Evolutionary conservation across 495 filamentous ascomycete species (phyloP).

Genomic region (Penicillium fimorum): DNA sequence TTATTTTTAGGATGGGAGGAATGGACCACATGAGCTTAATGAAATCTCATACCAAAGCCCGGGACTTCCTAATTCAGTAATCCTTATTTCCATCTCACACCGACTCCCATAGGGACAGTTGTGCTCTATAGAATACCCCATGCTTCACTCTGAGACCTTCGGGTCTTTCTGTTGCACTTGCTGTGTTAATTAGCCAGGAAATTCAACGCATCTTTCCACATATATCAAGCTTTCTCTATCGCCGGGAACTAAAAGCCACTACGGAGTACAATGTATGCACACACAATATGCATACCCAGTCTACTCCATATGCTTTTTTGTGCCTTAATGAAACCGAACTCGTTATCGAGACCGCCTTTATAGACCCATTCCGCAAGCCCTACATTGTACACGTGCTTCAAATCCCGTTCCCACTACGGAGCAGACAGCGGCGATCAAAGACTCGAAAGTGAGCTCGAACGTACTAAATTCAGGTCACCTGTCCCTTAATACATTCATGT

Average conservation of each 20-base stretch:
- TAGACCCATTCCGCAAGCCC: not conserved
- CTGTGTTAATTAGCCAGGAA: not conserved
- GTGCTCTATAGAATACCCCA: not conserved
- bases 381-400: conserved; percentile 2
- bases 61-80: conserved; percentile 25
- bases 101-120: conserved; percentile 5
- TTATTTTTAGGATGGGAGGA: conserved; percentile 6
- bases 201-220: not conserved
- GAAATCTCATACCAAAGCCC: conserved; percentile 1
- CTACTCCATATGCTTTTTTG: not conserved
- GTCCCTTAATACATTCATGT: not conserved
- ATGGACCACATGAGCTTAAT: conserved; percentile 12
- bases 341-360: not conserved
- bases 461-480: conserved; percentile 10
- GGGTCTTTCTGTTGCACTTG: not conserved
- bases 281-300: not conserved
- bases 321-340: not conserved
- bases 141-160: not conserved
- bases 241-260: conserved; percentile 7
- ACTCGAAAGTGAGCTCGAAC: conserved; percentile 16
- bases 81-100: conserved; percentile 11
- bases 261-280: not conserved
- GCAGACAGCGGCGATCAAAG: conserved; percentile 14
- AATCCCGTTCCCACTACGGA: not conserved
- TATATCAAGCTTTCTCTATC: conserved; percentile 12